phyloP scores from a whole-genome alignment of 257 asterid species.

The Solanum habrochaites region DNA sequence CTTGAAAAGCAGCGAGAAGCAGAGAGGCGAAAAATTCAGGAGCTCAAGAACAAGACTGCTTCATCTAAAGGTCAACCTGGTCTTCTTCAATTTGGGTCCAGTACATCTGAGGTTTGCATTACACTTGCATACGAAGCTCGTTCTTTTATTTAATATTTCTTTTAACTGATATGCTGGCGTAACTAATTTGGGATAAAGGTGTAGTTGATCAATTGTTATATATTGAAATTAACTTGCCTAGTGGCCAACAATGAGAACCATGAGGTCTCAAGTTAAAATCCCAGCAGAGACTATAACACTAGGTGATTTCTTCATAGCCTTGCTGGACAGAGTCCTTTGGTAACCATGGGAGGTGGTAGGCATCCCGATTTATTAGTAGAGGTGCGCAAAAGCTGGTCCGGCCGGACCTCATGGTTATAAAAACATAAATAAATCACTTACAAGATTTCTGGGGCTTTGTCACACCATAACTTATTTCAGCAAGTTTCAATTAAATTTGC shows the following conservation, averaged over 20 bases:
- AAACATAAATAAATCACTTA: background rate
- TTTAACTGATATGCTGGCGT: background rate
- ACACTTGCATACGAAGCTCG: background rate
- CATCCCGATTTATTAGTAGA: background rate
- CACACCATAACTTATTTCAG: background rate
- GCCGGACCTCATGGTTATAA: background rate
- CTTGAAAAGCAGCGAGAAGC: constrained; percentile 98
- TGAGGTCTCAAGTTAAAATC: background rate
- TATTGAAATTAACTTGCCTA: background rate
- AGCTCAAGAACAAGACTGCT: constrained; percentile 89
- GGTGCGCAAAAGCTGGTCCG: background rate
- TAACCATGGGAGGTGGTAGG: background rate
- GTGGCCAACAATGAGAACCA: background rate
- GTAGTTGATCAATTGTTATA: background rate
- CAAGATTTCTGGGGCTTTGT: background rate
- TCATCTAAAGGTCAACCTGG: constrained; percentile 75
- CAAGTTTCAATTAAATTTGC: background rate
- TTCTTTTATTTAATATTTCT: background rate
- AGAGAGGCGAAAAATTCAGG: constrained; percentile 91
- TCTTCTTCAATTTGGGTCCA: constrained; percentile 93
- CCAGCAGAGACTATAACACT: background rate
- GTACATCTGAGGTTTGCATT: constrained; percentile 76
- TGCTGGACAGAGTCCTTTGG: background rate
- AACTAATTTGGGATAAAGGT: background rate
- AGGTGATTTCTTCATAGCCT: background rate